Evolutionary conservation across 257 asterid species (phyloP), one percentile per base, ranked within the genome.

Genomic region (Solanum tarapatanum): DNA sequence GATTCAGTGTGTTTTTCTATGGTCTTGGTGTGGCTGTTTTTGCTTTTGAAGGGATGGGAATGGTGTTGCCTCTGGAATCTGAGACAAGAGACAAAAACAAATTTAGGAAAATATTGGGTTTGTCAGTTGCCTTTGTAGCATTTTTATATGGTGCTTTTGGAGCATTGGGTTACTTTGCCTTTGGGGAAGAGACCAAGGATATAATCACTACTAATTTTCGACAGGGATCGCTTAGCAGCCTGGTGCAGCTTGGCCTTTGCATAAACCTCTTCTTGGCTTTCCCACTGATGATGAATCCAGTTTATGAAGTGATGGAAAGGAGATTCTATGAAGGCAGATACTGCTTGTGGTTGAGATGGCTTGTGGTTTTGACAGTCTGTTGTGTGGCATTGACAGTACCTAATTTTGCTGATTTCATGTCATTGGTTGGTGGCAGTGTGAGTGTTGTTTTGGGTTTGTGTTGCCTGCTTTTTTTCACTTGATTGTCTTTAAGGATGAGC

Each of bases 351-450:
- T 83, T 88, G 51, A 85, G 88, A 66, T 88, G 90, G 90, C 26
- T 51, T 11, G 48, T 80, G 83, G 90, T 88, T 36, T 77, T 88
- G 23, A 32, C n/a, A 51, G 88, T 88, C 33, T 10, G 66, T 33
- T 79, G 68, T 37, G 87, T 88, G 36, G 88, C 90, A 14, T 32
- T 88, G 74, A 13, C 41, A 64, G 51, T 74, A 5, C 98, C 98
- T 0, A 95, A 91, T 87, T 95, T 96, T 12, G 94, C 98, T 2
- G 98, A 96, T 91, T 96, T 95, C 94, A 86, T 93, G 90, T 95
- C 98, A 2, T 80, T 96, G 86, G 97, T 95, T 7, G 97, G 97
- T 30, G 93, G 99, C 88, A 95, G 96, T 90, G 95, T 94, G 30
- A 36, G 23, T 95, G 99, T 95, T 82, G 90, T 91, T 39, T 93